Conservation (phyloP, 176 grass and related monocot species). For the Chrysopogon serrulatus region DNA sequence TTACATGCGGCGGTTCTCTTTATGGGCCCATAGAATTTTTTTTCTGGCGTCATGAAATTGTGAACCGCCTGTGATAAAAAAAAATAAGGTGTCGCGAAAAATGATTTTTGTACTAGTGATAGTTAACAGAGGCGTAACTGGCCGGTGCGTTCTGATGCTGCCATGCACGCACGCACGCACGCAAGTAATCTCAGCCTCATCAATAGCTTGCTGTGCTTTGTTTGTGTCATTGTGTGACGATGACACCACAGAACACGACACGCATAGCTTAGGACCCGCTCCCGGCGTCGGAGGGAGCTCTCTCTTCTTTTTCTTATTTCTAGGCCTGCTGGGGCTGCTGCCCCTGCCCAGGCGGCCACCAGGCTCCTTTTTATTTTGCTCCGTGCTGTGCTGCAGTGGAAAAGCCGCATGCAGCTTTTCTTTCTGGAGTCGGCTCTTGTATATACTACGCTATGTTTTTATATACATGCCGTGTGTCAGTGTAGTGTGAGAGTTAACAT, state of each 20-base stretch:
- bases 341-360: neutral
- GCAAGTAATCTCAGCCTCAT: constrained; percentile 11
- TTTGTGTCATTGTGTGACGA: constrained; percentile 2
- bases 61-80: too few relatives aligned
- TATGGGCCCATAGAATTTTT: too few relatives aligned
- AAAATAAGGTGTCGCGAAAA: too few relatives aligned
- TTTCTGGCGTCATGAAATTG: too few relatives aligned
- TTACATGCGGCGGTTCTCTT: too few relatives aligned
- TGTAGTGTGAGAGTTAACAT: neutral
- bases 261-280: neutral
- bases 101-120: too few relatives aligned
- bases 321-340: neutral
- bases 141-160: constrained; percentile 22
- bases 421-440: neutral
- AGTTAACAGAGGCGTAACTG: too few relatives aligned
- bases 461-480: constrained; percentile 3
- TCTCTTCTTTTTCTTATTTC: neutral
- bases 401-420: constrained; percentile 33
- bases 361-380: neutral
- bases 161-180: constrained; percentile 33
- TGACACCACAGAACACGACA: constrained; percentile 44
- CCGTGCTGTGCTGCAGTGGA: constrained; percentile 18
- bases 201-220: constrained; percentile 18
- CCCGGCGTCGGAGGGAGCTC: constrained; percentile 13
- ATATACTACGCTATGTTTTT: neutral